Conservation (phyloP, 306 rosid species). For the Cucurbita maxima region DNA sequence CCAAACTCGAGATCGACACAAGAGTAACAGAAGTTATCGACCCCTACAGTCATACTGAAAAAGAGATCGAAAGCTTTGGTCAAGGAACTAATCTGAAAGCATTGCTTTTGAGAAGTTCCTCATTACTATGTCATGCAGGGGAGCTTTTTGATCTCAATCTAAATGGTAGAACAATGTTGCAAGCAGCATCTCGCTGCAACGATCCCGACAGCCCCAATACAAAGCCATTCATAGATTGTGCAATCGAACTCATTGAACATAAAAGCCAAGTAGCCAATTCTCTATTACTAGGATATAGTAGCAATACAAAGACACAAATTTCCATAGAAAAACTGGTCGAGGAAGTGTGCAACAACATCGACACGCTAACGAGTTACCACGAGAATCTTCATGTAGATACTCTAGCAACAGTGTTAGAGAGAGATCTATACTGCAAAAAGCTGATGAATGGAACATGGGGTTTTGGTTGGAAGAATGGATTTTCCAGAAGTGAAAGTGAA, state of each 20-base stretch:
- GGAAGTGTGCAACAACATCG: slow-evolving; percentile 35
- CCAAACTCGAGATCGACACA: slow-evolving; percentile 13
- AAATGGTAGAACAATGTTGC: slow-evolving; percentile 22
- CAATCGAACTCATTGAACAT: slow-evolving; percentile 43
- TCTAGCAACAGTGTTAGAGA: slow-evolving; percentile 43
- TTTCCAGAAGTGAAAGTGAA: slow-evolving; percentile 54
- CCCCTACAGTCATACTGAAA: slow-evolving; percentile 1
- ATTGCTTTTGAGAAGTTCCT: slow-evolving; percentile 45
- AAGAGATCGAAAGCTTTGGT: slow-evolving; percentile 2
- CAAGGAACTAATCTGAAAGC: slow-evolving; percentile 19
- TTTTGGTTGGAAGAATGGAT: slow-evolving; percentile 56
- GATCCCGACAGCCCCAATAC: slow-evolving; percentile 9
- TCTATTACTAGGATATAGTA: slow-evolving; percentile 17
- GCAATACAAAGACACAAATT: slow-evolving; percentile 23
- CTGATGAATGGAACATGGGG: slow-evolving; percentile 61
- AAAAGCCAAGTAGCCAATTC: slow-evolving; percentile 27
- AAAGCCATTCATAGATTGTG: slow-evolving; percentile 46
- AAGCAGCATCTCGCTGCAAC: slow-evolving; percentile 10
- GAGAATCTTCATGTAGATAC: slow-evolving; percentile 23
- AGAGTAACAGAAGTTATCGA: slow-evolving; percentile 18
- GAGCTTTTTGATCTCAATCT: slow-evolving; percentile 37
- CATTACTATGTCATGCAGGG: slow-evolving; percentile 46
- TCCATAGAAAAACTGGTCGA: slow-evolving; percentile 39
- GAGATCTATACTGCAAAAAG: slow-evolving; percentile 47
- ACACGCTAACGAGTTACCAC: slow-evolving; percentile 28